phyloP scores from a whole-genome alignment of 2,329 filamentous ascomycete species.

The Trichoderma sp. region DNA sequence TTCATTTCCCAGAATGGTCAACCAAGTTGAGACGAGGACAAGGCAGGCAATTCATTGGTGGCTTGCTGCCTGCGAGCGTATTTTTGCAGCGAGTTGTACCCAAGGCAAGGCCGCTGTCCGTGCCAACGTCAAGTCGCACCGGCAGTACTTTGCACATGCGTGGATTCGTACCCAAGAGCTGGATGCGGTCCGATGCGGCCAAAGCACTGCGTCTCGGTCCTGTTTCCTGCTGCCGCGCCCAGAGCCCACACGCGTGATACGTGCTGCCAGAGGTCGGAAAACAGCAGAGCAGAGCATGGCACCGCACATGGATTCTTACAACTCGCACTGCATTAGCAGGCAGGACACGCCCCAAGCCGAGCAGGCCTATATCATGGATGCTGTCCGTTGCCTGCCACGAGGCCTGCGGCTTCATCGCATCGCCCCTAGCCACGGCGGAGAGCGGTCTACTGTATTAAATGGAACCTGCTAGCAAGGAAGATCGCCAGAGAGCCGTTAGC shows the following conservation, averaged over 20 bases:
- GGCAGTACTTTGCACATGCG: not conserved
- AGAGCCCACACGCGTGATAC: conserved; percentile 8
- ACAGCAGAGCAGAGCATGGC: not conserved
- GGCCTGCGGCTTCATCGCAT: not conserved
- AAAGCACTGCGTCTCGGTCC: not conserved
- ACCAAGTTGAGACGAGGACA: not conserved
- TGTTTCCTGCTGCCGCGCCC: conserved; percentile 9
- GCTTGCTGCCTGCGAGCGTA: not conserved
- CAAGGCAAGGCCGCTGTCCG: not conserved
- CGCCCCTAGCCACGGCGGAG: not conserved
- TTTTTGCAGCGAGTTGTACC: not conserved
- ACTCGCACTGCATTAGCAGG: not conserved
- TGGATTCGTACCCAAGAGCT: not conserved
- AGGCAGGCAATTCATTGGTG: not conserved
- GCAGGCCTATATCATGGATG: not conserved
- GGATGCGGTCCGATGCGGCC: conserved; percentile 3
- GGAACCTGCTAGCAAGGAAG: not conserved
- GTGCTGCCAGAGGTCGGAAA: not conserved
- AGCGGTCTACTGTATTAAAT: not conserved
- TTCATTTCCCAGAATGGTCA: not conserved
- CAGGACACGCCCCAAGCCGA: not conserved
- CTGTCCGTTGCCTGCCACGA: not conserved
- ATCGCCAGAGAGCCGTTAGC: not conserved
- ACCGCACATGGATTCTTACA: not conserved
- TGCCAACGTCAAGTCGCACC: not conserved